Conservation (phyloP, 768 basidiomycete genomes). For the Boletales sp. region DNA sequence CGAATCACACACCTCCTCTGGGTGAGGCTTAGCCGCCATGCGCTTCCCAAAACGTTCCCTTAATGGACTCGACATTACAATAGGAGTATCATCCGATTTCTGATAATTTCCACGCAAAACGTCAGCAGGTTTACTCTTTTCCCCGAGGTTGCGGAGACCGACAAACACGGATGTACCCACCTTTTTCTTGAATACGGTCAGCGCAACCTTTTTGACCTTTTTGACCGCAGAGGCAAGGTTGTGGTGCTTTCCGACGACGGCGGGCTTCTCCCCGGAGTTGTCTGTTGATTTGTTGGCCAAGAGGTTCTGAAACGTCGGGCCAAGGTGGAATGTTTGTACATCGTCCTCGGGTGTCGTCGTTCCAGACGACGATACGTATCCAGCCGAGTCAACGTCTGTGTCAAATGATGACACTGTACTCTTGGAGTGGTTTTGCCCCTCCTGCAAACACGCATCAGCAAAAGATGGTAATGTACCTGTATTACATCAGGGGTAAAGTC, state of each 20-base stretch:
- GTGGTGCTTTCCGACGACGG: slow-evolving; percentile 10
- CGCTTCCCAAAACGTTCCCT: slow-evolving; percentile 30
- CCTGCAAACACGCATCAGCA: neutral
- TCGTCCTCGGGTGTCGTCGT: slow-evolving; percentile 33
- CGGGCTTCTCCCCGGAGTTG: slow-evolving; percentile 1
- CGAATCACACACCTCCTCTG: slow-evolving; percentile 24
- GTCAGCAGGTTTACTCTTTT: neutral
- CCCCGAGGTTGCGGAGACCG: neutral
- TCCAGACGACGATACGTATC: slow-evolving; percentile 27
- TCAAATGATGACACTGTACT: slow-evolving; percentile 18
- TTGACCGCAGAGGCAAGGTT: slow-evolving; percentile 18
- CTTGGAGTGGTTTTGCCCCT: slow-evolving; percentile 9
- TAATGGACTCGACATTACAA: slow-evolving; percentile 23
- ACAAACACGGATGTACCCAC: slow-evolving; percentile 3
- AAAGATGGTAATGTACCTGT: too few species aligned
- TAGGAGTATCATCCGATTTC: slow-evolving; percentile 23
- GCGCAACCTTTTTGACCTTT: slow-evolving; percentile 20
- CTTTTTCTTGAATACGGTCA: slow-evolving; percentile 25
- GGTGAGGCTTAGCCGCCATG: slow-evolving; percentile 20
- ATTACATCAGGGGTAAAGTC: neutral
- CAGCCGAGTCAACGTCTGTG: slow-evolving; percentile 18
- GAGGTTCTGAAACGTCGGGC: slow-evolving; percentile 4
- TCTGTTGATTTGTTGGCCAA: slow-evolving; percentile 5
- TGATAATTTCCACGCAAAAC: slow-evolving; percentile 4
- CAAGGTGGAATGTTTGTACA: slow-evolving; percentile 18